Evolutionary conservation across 257 asterid species (phyloP).

Genomic region (Scutellaria galericulata): DNA sequence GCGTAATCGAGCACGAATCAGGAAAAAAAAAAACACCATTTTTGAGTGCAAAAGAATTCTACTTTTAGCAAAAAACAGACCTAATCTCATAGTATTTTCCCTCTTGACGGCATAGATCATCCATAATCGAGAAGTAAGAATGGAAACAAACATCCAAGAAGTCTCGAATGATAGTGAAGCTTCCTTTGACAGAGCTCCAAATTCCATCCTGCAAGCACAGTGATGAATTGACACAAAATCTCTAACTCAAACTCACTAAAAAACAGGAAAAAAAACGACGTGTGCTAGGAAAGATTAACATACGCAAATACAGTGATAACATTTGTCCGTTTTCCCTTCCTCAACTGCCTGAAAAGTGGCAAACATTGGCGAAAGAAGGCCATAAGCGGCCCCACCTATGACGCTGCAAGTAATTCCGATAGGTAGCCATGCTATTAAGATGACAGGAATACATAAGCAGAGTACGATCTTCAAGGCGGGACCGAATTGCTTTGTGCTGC

Average conservation of each 20-base stretch:
- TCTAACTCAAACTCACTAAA: constrained; percentile 22
- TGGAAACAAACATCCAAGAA: constrained; percentile 67
- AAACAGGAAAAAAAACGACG: constrained; percentile 1
- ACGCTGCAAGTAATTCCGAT: constrained; percentile 58
- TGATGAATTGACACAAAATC: constrained; percentile 1
- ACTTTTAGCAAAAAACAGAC: constrained; percentile 43
- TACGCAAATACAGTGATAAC: constrained; percentile 78
- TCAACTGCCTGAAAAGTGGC: constrained; percentile 88
- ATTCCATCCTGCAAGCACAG: constrained; percentile 81
- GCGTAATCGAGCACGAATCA: constrained; percentile 36
- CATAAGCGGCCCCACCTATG: constrained; percentile 81
- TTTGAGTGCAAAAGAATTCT: not conserved
- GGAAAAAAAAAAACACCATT: not conserved
- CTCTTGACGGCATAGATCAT: constrained; percentile 62
- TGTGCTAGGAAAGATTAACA: constrained; percentile 32
- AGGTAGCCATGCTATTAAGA: constrained; percentile 64
- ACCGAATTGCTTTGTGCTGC: constrained; percentile 83
- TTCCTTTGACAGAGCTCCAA: constrained; percentile 67
- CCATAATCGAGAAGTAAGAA: constrained; percentile 81
- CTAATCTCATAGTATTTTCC: constrained; percentile 84
- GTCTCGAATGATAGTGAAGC: constrained; percentile 79
- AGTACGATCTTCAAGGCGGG: constrained; percentile 70
- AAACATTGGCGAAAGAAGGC: constrained; percentile 76
- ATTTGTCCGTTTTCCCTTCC: constrained; percentile 65
- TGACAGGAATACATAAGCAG: constrained; percentile 48